Base-by-base conservation (phyloP, 179 eudicot species). In the Corrigiola litoralis region DNA sequence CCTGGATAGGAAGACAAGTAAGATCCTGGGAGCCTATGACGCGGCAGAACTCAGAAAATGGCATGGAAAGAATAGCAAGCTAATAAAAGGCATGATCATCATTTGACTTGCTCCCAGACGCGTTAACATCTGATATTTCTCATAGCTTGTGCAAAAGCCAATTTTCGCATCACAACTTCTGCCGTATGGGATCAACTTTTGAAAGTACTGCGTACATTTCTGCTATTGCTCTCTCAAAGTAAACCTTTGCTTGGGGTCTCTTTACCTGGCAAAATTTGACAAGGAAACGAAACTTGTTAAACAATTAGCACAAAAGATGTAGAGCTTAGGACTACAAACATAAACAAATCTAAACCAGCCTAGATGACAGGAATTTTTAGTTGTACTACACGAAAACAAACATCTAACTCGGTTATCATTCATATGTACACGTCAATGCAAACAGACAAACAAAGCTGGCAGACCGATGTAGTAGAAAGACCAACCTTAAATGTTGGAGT, bases 211-310 rank as follows among this genome's bases (percentile, higher is more conserved):
- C 76, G 34, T 94, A 94, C 99, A 94, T 90, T 58, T 83, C 84
- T 34, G 82, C 64, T 68, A 94, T 94, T 61, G 79, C 99, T 70
- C 81, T 81, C 63, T 88, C 88, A 64, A 85, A 94, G 79, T 94
- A 94, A 37, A 74, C 87, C 77, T 86, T 90, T n/a, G 99, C 99
- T 78, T 90, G 99, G 66, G 99, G 96, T 75, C 99, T 84, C 80
- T 94, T 94, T 49, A 94, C 42, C 99, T 94, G 84, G 25, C 20
- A 24, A 42, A 80, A 46, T 68, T 40, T n/a, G 42, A 46, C 40
- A 49, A 7, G 41, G 17, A 20, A 14, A n/a, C 48, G 18, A 50
- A 23, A 6, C 29, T 34, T 33, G 34, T 61, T 41, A 44, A n/a
- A 71, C 44, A 3, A 42, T 53, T 37, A 31, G 4, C n/a, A n/a